Evolutionary conservation across 2,329 filamentous ascomycete genomes (phyloP), one percentile per base, ranked within the genome.

Genomic region (Colletotrichum caudatum): DNA sequence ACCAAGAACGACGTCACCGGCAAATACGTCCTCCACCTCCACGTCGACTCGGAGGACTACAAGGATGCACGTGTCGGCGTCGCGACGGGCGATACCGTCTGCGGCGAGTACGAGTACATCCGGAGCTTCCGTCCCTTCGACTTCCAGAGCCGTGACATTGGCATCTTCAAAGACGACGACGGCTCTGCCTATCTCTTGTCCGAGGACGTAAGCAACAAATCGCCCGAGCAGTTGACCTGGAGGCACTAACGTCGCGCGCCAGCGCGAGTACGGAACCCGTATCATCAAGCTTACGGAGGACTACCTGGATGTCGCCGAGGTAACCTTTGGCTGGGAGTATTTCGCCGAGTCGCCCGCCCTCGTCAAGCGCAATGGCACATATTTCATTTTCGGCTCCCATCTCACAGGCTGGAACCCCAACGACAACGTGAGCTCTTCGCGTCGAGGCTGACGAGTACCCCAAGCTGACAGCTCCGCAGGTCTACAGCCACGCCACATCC

Each of bases 21-120:
- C 7, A 88, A 90, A 74, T 93, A 90, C 78, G 90, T 93, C n/a
- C 81, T 93, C 78, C 92, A 89, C 83, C 84, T 92, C 83, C 91
- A 93, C 76, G 91, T 92, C 60, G 91, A 93, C 76, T 85, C 82
- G 66, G 82, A 82, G 39, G 84, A 84, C 76, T 93, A 93, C 74
- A 84, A 83, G 1, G 90, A 92, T 46, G 91, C 91, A 0, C 88
- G 87, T 66, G 88, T 90, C 1, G 91, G 90, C 0, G 88, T 93
- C 7, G 91, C 91, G 0, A 90, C 86, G 0, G 85, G 87, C 0
- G 82, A 85, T 71, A 83, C 81, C 0, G 87, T 92, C 0, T 92
- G 90, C 74, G 90, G 91, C 2, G 80, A 84, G 50, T 93, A 92
- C 69, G 74, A 75, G 59, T 77, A 78, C 57, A 69, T 76, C 26